Conservation (phyloP, 192 early-diverging fungal genomes). For the Umbelopsis ramanniana region DNA sequence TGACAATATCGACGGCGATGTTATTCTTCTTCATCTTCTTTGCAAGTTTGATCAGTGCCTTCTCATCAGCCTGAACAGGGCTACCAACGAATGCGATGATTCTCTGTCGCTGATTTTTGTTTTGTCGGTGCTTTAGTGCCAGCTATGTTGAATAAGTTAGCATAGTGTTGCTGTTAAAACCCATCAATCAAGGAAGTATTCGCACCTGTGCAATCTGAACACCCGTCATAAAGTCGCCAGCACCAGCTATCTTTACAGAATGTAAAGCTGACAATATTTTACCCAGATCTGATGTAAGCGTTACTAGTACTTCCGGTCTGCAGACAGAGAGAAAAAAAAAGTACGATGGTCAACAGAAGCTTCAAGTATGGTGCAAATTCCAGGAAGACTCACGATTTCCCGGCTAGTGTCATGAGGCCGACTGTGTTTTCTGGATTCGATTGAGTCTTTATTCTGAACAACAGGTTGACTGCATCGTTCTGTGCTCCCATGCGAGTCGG, state of each 20-base stretch:
- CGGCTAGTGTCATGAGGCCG: constrained; percentile 93
- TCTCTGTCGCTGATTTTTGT: constrained; percentile 93
- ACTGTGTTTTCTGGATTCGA: constrained; percentile 97
- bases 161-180: too few species aligned
- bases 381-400: constrained; percentile 67
- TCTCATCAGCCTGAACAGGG: constrained; percentile 84
- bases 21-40: constrained; percentile 99
- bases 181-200: background rate
- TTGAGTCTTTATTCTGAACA: constrained; percentile 90
- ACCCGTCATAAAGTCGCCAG: constrained; percentile 77
- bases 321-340: background rate
- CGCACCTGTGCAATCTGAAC: constrained; percentile 94
- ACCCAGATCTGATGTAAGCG: constrained; percentile 87
- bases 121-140: constrained; percentile 95
- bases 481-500: constrained; percentile 94
- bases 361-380: background rate
- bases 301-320: constrained; percentile 92
- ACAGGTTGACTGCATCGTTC: constrained; percentile 88
- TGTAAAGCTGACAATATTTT: constrained; percentile 90
- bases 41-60: constrained; percentile 83
- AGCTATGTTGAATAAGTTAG: constrained; percentile 50
- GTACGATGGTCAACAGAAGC: background rate
- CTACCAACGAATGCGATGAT: constrained; percentile 95
- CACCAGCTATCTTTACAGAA: constrained; percentile 73
- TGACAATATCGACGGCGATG: constrained; percentile 92